These are phyloP conservation scores for Leccinum olivaceopallidum DNA, from an alignment of 768 basidiomycete species.

Conservation along the genomic window DNA sequence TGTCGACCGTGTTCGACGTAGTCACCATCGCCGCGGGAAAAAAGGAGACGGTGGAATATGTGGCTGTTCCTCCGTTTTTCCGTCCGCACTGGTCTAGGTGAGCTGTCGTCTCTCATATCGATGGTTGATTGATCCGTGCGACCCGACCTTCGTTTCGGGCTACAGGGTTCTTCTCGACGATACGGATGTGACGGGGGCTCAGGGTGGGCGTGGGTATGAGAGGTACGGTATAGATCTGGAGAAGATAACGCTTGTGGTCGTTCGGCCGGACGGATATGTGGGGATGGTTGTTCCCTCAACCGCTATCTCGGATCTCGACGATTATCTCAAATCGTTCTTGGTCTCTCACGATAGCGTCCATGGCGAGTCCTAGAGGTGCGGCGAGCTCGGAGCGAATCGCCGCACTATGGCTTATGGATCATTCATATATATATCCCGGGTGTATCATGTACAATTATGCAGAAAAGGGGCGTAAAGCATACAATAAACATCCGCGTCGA, in stretches of 20 bases:
- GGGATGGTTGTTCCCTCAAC: conserved; percentile 35
- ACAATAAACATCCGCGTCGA: conserved; percentile 10
- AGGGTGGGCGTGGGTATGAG: conserved; percentile 37
- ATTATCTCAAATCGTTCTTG: conserved; percentile 53
- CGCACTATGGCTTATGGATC: not conserved
- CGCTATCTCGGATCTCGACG: conserved; percentile 35
- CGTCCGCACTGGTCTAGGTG: conserved; percentile 44
- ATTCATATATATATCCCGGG: not conserved
- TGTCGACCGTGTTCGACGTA: not conserved
- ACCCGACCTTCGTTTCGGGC: not conserved
- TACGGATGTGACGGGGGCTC: conserved; percentile 29
- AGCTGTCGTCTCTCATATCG: conserved; percentile 1
- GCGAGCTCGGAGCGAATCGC: too few species aligned
- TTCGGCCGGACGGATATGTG: conserved; percentile 44
- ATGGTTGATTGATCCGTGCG: not conserved
- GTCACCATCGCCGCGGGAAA: not conserved
- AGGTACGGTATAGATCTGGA: conserved; percentile 33
- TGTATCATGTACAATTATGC: conserved; percentile 29
- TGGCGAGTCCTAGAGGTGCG: not conserved
- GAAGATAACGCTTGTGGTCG: conserved; percentile 36
- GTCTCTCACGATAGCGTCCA: conserved; percentile 7
- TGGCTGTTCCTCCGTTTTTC: not conserved
- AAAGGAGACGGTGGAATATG: not conserved
- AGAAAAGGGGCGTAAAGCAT: conserved; percentile 8
- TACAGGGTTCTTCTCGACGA: conserved; percentile 40